Conservation (phyloP, 768 basidiomycete genomes). For the Galerina marginata region DNA sequence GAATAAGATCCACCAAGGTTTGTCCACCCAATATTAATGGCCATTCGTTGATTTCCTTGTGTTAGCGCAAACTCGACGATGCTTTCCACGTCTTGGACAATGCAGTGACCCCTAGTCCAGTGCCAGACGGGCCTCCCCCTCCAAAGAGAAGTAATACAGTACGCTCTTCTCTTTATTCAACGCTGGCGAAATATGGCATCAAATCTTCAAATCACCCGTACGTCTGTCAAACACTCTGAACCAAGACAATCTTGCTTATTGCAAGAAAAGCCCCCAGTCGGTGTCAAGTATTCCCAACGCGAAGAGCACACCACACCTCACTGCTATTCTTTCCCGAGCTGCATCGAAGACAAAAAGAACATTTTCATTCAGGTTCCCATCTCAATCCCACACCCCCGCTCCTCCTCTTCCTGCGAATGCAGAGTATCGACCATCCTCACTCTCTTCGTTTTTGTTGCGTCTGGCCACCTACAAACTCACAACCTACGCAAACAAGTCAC, state of each 20-base stretch:
- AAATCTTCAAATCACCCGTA: slow-evolving; percentile 35
- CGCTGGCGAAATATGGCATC: slow-evolving; percentile 79
- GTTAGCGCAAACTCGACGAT: slow-evolving; percentile 81
- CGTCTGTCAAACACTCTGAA: not conserved
- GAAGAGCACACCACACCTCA: slow-evolving; percentile 71
- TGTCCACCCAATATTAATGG: slow-evolving; percentile 26
- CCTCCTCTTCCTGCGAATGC: slow-evolving; percentile 43
- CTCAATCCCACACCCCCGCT: slow-evolving; percentile 34
- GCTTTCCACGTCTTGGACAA: slow-evolving; percentile 75
- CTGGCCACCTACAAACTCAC: slow-evolving; percentile 79
- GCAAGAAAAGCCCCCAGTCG: slow-evolving; percentile 11
- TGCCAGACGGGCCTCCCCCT: slow-evolving; percentile 44
- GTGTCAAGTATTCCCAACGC: slow-evolving; percentile 31
- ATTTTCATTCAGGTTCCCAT: slow-evolving; percentile 49
- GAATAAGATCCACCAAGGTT: slow-evolving; percentile 44
- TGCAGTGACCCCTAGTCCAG: slow-evolving; percentile 52
- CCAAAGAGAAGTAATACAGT: slow-evolving; percentile 57
- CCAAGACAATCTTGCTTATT: not conserved
- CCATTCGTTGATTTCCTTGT: not conserved
- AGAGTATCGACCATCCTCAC: slow-evolving; percentile 82
- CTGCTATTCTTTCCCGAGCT: slow-evolving; percentile 73
- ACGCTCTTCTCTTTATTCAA: slow-evolving; percentile 70
- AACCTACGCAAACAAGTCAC: slow-evolving; percentile 81
- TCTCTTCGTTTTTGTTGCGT: slow-evolving; percentile 72
- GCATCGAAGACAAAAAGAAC: slow-evolving; percentile 59